phyloP scores from a whole-genome alignment of 2,329 filamentous ascomycete species.

The Penicillium sp. region DNA sequence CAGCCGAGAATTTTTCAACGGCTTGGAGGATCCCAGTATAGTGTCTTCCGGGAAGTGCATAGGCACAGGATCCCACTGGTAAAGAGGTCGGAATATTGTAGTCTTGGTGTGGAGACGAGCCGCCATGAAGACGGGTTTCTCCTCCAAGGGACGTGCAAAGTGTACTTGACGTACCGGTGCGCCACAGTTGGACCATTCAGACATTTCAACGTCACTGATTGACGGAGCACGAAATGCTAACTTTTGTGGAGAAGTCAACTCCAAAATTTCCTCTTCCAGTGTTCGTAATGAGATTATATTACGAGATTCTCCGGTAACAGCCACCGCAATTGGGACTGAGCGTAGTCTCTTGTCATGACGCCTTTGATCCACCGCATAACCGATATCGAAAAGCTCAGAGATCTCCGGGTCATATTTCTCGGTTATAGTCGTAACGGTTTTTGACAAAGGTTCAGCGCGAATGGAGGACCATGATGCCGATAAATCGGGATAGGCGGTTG shows the following conservation, averaged over 20 bases:
- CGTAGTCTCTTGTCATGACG: conserved; percentile 20
- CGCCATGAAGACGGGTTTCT: conserved; percentile 41
- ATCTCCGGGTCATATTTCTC: conserved; percentile 29
- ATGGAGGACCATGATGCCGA: conserved; percentile 27
- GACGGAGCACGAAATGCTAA: conserved; percentile 33
- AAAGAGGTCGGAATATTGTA: conserved; percentile 41
- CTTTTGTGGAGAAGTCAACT: conserved; percentile 13
- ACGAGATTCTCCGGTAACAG: conserved; percentile 39
- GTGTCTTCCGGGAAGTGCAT: conserved; percentile 14
- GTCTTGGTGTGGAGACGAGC: conserved; percentile 42
- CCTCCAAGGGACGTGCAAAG: conserved; percentile 41
- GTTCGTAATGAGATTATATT: conserved; percentile 41
- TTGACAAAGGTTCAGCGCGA: conserved; percentile 27
- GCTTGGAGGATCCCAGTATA: conserved; percentile 3
- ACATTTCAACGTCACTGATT: conserved; percentile 35
- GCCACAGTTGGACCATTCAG: conserved; percentile 43
- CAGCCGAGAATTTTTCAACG: conserved; percentile 35
- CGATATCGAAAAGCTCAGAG: conserved; percentile 43
- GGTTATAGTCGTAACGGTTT: conserved; percentile 22
- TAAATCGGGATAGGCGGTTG: conserved; percentile 30
- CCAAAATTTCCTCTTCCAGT: conserved; percentile 24
- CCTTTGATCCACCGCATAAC: conserved; percentile 38
- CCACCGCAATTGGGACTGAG: conserved; percentile 31
- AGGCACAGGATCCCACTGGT: conserved; percentile 25
- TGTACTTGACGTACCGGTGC: conserved; percentile 48